phyloP scores from a whole-genome alignment of 164 flowering plant genomes.

The Chloranthus sessilifolius region DNA sequence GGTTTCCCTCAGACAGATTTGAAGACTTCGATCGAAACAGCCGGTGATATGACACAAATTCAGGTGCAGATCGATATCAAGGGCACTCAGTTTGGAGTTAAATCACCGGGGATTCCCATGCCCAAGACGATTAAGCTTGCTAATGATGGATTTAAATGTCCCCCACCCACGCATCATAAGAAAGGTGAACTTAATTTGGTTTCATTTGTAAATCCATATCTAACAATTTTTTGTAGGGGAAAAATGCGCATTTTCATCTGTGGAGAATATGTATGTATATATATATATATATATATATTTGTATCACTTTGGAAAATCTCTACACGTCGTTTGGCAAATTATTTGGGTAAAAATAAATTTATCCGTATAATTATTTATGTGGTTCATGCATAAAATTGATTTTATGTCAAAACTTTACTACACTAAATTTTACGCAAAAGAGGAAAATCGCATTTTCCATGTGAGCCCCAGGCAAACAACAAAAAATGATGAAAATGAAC shows the following conservation, averaged over 20 bases:
- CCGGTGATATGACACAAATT: constrained; percentile 75
- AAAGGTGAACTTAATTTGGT: not conserved
- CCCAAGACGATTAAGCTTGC: constrained; percentile 53
- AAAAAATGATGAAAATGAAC: too few species aligned
- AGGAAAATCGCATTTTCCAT: too few species aligned
- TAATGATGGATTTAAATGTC: constrained; percentile 69
- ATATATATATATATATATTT: too few species aligned
- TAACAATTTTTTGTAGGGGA: not conserved
- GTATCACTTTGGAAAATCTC: too few species aligned
- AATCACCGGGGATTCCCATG: constrained; percentile 46
- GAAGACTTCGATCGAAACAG: constrained; percentile 70
- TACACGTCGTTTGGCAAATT: too few species aligned
- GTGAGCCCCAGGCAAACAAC: too few species aligned
- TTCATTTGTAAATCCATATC: not conserved
- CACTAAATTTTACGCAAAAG: too few species aligned
- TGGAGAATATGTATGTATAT: not conserved
- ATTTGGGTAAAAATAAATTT: too few species aligned
- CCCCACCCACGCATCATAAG: constrained; percentile 18
- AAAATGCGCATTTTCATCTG: not conserved
- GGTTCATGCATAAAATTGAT: too few species aligned
- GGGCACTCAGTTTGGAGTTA: constrained; percentile 82
- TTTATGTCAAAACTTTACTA: too few species aligned
- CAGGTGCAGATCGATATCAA: constrained; percentile 41
- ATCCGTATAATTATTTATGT: too few species aligned
- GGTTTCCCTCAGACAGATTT: constrained; percentile 74